Percentiles rank a stretch among this genome's conserved stretches.
Evolutionary conservation across 768 basidiomycete species (phyloP).

Genomic region (Crepidotus variabilis): DNA sequence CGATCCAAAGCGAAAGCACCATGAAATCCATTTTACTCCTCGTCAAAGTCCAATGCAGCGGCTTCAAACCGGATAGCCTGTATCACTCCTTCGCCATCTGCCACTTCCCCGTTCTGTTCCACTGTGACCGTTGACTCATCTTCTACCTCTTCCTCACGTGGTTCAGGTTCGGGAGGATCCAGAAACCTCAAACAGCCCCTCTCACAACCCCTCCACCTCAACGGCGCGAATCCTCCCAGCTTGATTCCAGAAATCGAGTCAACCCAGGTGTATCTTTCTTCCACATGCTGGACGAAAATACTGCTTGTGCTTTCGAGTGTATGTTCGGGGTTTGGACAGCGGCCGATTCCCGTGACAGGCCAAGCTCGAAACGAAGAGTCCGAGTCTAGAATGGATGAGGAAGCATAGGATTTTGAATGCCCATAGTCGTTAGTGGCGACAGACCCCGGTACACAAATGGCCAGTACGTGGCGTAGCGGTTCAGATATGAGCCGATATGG

Average conservation of each 20-base stretch:
- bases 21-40: background rate
- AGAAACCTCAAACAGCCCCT: slow-evolving; percentile 61
- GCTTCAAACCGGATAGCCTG: slow-evolving; percentile 18
- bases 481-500: slow-evolving; percentile 21
- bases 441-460: slow-evolving; percentile 36
- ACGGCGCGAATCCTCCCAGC: slow-evolving; percentile 52
- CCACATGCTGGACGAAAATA: slow-evolving; percentile 53
- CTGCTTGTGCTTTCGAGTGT: slow-evolving; percentile 14
- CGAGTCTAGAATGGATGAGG: slow-evolving; percentile 6
- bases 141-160: background rate
- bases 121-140: slow-evolving; percentile 3
- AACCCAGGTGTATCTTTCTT: slow-evolving; percentile 69
- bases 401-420: background rate
- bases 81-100: slow-evolving; percentile 14
- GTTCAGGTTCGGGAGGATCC: slow-evolving; percentile 18
- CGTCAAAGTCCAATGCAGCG: slow-evolving; percentile 20
- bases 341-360: slow-evolving; percentile 32
- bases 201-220: slow-evolving; percentile 70
- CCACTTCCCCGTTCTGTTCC: slow-evolving; percentile 2
- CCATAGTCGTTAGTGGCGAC: background rate
- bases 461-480: slow-evolving; percentile 27
- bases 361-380: slow-evolving; percentile 16
- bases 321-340: slow-evolving; percentile 48
- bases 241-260: slow-evolving; percentile 42
- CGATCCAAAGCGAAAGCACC: too few species aligned